A percentile compares a stretch with the other conserved stretches of the same genome.
Conservation (phyloP, 768 basidiomycete genomes). For the Sarcomyxa edulis region DNA sequence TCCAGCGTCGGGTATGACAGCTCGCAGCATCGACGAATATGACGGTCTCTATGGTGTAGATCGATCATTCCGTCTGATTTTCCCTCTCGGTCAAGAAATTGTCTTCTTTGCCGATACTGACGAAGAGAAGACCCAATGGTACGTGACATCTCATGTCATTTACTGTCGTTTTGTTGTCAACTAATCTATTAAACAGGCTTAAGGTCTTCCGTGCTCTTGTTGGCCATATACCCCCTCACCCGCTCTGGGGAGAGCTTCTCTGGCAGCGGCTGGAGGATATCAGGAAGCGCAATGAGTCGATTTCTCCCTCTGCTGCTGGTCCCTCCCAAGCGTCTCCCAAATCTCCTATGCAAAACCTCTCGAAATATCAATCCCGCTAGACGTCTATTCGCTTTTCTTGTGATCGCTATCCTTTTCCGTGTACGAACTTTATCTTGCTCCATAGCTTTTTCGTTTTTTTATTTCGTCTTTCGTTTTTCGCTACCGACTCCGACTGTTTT, state of each 20-base stretch:
- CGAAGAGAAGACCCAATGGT: conserved; percentile 87
- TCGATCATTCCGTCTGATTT: conserved; percentile 80
- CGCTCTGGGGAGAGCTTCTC: conserved; percentile 87
- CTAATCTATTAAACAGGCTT: conserved; percentile 48
- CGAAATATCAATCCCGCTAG: no score
- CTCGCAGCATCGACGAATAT: conserved; percentile 47
- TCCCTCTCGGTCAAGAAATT: conserved; percentile 75
- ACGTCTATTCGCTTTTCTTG: no score
- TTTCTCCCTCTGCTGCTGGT: no score
- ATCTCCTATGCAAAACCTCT: no score
- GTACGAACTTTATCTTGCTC: no score
- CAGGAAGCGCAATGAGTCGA: no score
- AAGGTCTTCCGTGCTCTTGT: conserved; percentile 79
- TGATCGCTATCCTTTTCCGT: no score
- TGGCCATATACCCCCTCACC: conserved; percentile 87
- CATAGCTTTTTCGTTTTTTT: no score
- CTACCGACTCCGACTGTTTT: no score
- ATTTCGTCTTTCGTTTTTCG: no score
- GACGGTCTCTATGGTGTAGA: conserved; percentile 67
- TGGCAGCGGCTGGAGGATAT: conserved; percentile 75
- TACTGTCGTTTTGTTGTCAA: neutral
- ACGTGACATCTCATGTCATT: conserved; percentile 16
- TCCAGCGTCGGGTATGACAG: conserved; percentile 32
- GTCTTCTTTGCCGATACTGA: conserved; percentile 89
- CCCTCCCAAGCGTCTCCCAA: no score